Evolutionary conservation across 1,284 basidiomycete species (phyloP), one percentile per base, ranked within the genome.

Genomic region (Sparassis latifolia): DNA sequence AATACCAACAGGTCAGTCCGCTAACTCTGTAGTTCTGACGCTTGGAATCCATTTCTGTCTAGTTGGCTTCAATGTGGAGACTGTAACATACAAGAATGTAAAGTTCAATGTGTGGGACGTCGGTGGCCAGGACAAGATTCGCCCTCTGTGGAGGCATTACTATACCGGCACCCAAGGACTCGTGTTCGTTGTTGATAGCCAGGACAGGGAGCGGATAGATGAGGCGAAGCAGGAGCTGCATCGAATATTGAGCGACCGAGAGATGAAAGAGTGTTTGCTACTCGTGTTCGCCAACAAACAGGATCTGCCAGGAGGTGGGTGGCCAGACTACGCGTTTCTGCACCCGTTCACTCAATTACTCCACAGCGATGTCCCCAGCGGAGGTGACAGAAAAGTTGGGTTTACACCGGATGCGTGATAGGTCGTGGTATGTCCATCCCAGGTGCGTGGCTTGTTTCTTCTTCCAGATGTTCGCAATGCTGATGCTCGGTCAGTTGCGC

Each of bases 61-160:
- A 91, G 93, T 88, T 75, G 94, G 94, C 27, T 97, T 97, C 82
- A 98, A 99, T 69, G 97, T 99, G 61, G 97, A 99, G 76, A 99
- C 97, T 9, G 97, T 99, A 58, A 97, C 95, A 58, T 99, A 99
- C 77, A 98, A 98, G 81, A 99, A 99, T 64, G 95, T 99, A 66
- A 97, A 96, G 67, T 99, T 99, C 79, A 99, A 97, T 63, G 97
- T 99, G 29, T 99, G 97, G 97, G 97, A 99, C 69, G 97, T 99
- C 52, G 97, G 97, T 68, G 97, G 95, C 38, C 95, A 98, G 73
- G 95, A 97, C 76, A 97, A 97, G 80, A 97, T 97, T 64, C 80
- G 97, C 56, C 97, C 97, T 44, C 77, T 99, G 49, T 99, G 96
- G 96, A 80, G 97, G 71, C 96, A 98, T 72, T 98, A 98, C 79